Base-by-base conservation (phyloP, 805 yeast genomes). In the Starmerella tilneyi region DNA sequence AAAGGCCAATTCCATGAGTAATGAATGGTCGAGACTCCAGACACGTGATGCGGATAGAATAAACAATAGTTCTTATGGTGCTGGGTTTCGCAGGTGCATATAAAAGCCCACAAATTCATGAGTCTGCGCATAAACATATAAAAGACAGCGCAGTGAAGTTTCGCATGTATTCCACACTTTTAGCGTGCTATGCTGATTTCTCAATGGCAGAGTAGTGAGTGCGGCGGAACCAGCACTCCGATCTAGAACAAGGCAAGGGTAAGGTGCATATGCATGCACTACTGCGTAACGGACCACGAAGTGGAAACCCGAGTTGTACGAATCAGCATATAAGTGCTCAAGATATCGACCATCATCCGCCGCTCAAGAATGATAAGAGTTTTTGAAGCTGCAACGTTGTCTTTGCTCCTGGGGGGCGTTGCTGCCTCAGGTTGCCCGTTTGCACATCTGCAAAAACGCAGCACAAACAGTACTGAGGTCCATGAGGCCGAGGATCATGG, bases 371-470 rank as follows among this genome's bases (percentile, higher is more conserved):
- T 27, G 41, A 26, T 38, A 3, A 9, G 24, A 19, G 16, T 27
- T 4, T 4, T 28, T 19, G 33, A 38, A 9, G 23, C 31, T 9
- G 41, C 26, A 9, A 5, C 22, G 19, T 4, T 38, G 9, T 5
- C 26, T 9, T 15, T 17, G 11, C 12, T 38, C 8, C 12, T 28
- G 13, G 21, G 33, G 4, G 33, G 26, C 20, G 41, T 27, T 13
- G 19, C n/a, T 20, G 41, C 41, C 9, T 12, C 41, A 6, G 33
- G 33, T 5, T 38, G 41, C 21, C 41, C 41, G 26, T 38, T 38
- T 16, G 41, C 32, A 16, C 9, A 20, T 8, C 19, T n/a, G 26
- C 41, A 28, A 7, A 27, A 27, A 11, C 21, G 19, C 15, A 33
- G 6, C 26, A 24, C 21, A n/a, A 41, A 31, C n/a, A 26, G 19